These are phyloP conservation scores for Talaromyces rugulosus DNA, from an alignment of 2,329 filamentous ascomycete species.

Conservation along the genomic window DNA sequence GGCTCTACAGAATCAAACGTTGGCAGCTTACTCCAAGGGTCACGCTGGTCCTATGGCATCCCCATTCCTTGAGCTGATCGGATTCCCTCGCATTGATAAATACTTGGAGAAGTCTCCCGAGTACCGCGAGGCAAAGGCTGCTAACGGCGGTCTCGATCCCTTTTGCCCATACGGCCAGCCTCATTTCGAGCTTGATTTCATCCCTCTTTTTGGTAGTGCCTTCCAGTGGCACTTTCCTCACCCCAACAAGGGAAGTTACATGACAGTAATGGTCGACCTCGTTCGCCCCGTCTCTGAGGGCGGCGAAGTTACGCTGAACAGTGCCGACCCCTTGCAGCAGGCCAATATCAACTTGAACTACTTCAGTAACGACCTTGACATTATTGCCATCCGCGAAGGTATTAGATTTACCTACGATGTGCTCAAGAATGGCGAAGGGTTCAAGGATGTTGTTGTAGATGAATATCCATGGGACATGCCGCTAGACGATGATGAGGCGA, in stretches of 20 bases:
- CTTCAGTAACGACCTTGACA: constrained; percentile 47
- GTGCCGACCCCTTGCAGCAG: constrained; percentile 30
- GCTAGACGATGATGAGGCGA: constrained; percentile 50
- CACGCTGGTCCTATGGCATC: constrained; percentile 31
- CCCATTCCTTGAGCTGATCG: constrained; percentile 46
- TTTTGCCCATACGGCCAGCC: constrained; percentile 55
- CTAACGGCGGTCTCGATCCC: constrained; percentile 44
- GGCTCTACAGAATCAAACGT: constrained; percentile 26
- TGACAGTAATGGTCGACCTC: constrained; percentile 29
- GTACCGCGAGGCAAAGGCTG: constrained; percentile 41
- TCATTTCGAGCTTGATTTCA: constrained; percentile 60
- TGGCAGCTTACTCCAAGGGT: constrained; percentile 24
- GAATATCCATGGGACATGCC: constrained; percentile 61
- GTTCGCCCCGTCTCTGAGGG: constrained; percentile 35
- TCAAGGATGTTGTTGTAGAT: constrained; percentile 40
- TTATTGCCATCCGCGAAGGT: constrained; percentile 55
- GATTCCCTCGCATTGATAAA: constrained; percentile 54
- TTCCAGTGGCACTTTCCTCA: constrained; percentile 46
- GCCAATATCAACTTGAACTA: constrained; percentile 41
- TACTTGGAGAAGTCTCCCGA: constrained; percentile 42
- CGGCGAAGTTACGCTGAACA: constrained; percentile 41
- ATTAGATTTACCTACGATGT: constrained; percentile 53
- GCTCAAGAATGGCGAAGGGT: constrained; percentile 53
- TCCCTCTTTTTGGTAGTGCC: constrained; percentile 52
- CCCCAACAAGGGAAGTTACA: constrained; percentile 30